phyloP scores from a whole-genome alignment of 192 early-diverging fungal genomes.

The Jimgerdemannia lactiflua region DNA sequence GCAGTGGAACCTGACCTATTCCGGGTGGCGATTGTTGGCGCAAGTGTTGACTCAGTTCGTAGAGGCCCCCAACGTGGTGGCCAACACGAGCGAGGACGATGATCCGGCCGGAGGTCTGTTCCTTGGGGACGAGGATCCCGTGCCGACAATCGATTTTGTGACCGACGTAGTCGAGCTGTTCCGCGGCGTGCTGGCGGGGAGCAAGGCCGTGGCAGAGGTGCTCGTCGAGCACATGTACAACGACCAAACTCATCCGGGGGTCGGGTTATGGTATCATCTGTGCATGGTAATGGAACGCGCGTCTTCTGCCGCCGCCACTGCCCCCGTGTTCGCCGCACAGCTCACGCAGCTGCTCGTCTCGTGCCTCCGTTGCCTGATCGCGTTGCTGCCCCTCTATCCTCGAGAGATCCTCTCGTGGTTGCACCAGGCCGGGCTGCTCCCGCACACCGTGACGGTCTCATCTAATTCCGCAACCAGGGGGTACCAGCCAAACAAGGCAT shows the following conservation, averaged over 20 bases:
- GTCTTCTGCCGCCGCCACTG: no score
- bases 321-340: no score
- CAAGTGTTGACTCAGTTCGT: conserved; percentile 10
- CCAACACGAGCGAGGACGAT: no score
- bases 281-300: no score
- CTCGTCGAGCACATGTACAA: no score
- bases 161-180: conserved; percentile 18
- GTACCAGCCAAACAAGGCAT: no score
- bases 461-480: no score
- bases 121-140: conserved; percentile 6
- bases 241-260: no score
- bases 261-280: no score
- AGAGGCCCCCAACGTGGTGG: not conserved
- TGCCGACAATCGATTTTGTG: conserved; percentile 12
- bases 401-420: conserved; percentile 20
- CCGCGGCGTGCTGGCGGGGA: conserved; percentile 2
- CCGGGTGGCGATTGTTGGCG: conserved; percentile 19
- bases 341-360: not conserved
- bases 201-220: no score
- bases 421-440: not conserved
- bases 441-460: no score
- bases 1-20: conserved; percentile 16
- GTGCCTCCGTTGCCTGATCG: conserved; percentile 16
- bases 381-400: conserved; percentile 15
- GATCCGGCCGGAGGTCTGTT: no score